Evolutionary conservation across 768 basidiomycete species (phyloP).

Genomic region (Mycena crocata): DNA sequence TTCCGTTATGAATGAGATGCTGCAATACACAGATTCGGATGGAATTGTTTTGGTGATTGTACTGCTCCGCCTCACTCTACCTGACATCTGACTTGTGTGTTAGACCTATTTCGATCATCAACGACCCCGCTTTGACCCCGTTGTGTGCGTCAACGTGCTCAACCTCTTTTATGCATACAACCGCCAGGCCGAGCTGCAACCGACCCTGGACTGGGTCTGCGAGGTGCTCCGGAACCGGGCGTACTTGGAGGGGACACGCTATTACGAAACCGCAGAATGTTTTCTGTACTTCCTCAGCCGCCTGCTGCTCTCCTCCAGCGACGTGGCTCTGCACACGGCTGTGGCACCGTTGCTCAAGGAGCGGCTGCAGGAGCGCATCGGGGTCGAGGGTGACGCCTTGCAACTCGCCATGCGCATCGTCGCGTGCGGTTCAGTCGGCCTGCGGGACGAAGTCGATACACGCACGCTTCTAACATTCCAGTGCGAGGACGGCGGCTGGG

Average conservation of each 20-base stretch:
- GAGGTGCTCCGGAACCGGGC: slow-evolving; percentile 63
- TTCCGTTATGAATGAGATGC: slow-evolving; percentile 69
- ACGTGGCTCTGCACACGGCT: slow-evolving; percentile 49
- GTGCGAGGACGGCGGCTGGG: slow-evolving; percentile 67
- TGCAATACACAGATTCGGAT: slow-evolving; percentile 59
- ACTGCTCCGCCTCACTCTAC: slow-evolving; percentile 6
- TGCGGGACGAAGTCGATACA: slow-evolving; percentile 58
- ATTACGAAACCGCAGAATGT: slow-evolving; percentile 63
- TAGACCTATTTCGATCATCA: slow-evolving; percentile 66
- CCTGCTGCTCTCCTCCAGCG: slow-evolving; percentile 50
- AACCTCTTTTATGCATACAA: slow-evolving; percentile 62
- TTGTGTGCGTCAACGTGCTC: slow-evolving; percentile 63
- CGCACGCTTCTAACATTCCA: slow-evolving; percentile 59
- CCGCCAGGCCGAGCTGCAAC: slow-evolving; percentile 56
- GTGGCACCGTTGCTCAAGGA: slow-evolving; percentile 56
- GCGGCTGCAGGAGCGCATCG: slow-evolving; percentile 62
- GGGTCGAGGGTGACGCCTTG: slow-evolving; percentile 61
- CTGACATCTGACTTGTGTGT: slow-evolving; percentile 5
- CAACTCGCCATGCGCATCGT: slow-evolving; percentile 68
- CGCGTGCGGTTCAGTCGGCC: slow-evolving; percentile 53
- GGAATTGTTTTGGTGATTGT: slow-evolving; percentile 60
- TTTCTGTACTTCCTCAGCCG: slow-evolving; percentile 65
- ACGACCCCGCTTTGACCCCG: slow-evolving; percentile 64
- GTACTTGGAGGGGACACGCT: slow-evolving; percentile 66
- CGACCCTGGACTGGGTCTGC: slow-evolving; percentile 61